phyloP scores from a whole-genome alignment of 2,329 filamentous ascomycete genomes.

The Hymenoscyphus fructigenus region DNA sequence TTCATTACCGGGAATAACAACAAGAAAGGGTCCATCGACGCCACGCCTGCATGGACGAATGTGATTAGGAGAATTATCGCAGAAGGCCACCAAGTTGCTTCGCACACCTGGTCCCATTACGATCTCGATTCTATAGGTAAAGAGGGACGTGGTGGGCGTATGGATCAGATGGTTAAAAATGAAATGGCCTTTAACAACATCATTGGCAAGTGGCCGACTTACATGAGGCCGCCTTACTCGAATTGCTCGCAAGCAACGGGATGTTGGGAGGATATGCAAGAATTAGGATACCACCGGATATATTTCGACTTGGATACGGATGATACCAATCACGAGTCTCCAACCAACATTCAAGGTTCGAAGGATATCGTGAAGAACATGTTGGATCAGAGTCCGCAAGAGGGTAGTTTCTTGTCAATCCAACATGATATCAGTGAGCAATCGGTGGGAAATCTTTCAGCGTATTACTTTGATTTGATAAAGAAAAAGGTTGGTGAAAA shows the following conservation, averaged over 20 bases:
- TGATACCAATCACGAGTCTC: conserved; percentile 46
- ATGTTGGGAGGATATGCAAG: conserved; percentile 37
- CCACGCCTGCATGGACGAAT: conserved; percentile 44
- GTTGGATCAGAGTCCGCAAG: conserved; percentile 30
- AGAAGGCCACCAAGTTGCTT: conserved; percentile 56
- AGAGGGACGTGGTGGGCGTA: conserved; percentile 35
- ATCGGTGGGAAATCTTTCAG: conserved; percentile 33
- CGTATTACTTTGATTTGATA: conserved; percentile 36
- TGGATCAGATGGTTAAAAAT: conserved; percentile 50
- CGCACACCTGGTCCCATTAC: conserved; percentile 54
- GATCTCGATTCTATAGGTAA: background rate
- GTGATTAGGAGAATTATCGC: conserved; percentile 43
- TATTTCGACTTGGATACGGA: conserved; percentile 52
- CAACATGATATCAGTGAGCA: conserved; percentile 41
- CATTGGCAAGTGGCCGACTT: conserved; percentile 52
- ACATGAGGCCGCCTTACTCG: conserved; percentile 46
- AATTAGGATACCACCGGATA: conserved; percentile 46
- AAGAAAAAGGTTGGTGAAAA: conserved; percentile 24
- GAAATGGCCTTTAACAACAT: conserved; percentile 55
- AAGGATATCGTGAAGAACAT: conserved; percentile 44
- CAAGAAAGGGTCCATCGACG: conserved; percentile 35
- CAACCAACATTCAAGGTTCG: conserved; percentile 44
- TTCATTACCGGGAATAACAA: conserved; percentile 61
- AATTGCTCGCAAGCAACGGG: conserved; percentile 36
- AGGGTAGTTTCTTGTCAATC: conserved; percentile 42